Conservation (phyloP, 768 basidiomycete genomes). For the Suillus weaverae region DNA sequence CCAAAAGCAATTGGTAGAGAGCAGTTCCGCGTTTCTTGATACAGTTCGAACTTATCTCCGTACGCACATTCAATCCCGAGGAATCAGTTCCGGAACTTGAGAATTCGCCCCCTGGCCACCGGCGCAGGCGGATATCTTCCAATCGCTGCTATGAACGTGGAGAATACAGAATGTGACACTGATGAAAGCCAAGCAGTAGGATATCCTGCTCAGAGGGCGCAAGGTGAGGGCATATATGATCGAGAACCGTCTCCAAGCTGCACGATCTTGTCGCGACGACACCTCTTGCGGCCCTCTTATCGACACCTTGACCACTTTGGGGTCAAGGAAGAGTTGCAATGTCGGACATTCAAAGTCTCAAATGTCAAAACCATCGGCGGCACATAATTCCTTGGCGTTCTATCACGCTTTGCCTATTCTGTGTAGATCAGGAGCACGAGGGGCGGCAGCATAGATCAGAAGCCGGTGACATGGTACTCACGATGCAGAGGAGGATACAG, state of each 20-base stretch:
- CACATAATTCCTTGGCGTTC: constrained; percentile 19
- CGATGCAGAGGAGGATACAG: constrained; percentile 25
- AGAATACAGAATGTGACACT: constrained; percentile 12
- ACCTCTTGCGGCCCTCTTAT: constrained; percentile 9
- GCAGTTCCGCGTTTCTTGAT: constrained; percentile 11
- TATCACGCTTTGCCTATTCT: constrained; percentile 20
- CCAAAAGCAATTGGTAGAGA: neutral
- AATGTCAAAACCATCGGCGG: constrained; percentile 18
- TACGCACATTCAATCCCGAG: constrained; percentile 12
- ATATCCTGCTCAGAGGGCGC: constrained; percentile 5
- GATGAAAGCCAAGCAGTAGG: neutral
- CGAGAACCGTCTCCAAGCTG: constrained; percentile 5
- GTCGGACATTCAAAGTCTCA: constrained; percentile 13
- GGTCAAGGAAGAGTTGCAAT: neutral
- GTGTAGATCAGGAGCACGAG: constrained; percentile 21
- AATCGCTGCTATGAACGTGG: constrained; percentile 8
- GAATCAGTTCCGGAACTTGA: constrained; percentile 14
- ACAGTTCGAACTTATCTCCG: constrained; percentile 21
- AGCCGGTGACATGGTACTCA: constrained; percentile 16
- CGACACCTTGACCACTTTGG: neutral
- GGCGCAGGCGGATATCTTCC: constrained; percentile 18
- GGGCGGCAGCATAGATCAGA: neutral
- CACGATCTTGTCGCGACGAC: constrained; percentile 3
- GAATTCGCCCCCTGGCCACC: constrained; percentile 7
- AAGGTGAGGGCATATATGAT: constrained; percentile 10